Evolutionary conservation across 2,329 filamentous ascomycete genomes (phyloP).

Genomic region (Pseudodiploospora longispora): DNA sequence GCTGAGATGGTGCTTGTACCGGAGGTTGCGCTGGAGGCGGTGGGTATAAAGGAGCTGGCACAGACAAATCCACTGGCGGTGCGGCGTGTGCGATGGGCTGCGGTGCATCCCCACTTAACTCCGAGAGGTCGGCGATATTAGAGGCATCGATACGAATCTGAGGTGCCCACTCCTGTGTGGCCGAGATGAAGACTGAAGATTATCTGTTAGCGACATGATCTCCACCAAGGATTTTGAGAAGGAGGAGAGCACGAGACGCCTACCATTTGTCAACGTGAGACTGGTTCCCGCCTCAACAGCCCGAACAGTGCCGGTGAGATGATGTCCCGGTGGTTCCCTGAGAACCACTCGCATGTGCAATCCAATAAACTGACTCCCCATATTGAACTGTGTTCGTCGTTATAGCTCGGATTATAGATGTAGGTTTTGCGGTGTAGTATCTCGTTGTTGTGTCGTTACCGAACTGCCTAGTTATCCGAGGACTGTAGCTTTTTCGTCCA

Average conservation of each 20-base stretch:
- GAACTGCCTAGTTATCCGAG: no score
- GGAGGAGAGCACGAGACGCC: slow-evolving; percentile 14
- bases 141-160: slow-evolving; percentile 38
- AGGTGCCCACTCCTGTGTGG: slow-evolving; percentile 33
- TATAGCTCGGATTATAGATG: no score
- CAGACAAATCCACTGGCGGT: slow-evolving; percentile 15
- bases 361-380: slow-evolving; percentile 62
- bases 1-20: neutral
- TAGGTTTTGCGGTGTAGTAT: no score
- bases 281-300: slow-evolving; percentile 59
- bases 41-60: neutral
- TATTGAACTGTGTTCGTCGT: slow-evolving; percentile 11
- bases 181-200: slow-evolving; percentile 30
- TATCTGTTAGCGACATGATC: neutral
- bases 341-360: slow-evolving; percentile 69
- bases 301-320: slow-evolving; percentile 62
- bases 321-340: slow-evolving; percentile 53
- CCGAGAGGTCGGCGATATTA: slow-evolving; percentile 38
- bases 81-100: slow-evolving; percentile 20
- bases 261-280: slow-evolving; percentile 66
- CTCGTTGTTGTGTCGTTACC: no score
- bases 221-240: neutral
- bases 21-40: slow-evolving; percentile 15
- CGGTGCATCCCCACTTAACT: slow-evolving; percentile 25
- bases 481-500: no score